phyloP scores from a whole-genome alignment of 495 filamentous ascomycete genomes.

The Aspergillus egyptiacus region DNA sequence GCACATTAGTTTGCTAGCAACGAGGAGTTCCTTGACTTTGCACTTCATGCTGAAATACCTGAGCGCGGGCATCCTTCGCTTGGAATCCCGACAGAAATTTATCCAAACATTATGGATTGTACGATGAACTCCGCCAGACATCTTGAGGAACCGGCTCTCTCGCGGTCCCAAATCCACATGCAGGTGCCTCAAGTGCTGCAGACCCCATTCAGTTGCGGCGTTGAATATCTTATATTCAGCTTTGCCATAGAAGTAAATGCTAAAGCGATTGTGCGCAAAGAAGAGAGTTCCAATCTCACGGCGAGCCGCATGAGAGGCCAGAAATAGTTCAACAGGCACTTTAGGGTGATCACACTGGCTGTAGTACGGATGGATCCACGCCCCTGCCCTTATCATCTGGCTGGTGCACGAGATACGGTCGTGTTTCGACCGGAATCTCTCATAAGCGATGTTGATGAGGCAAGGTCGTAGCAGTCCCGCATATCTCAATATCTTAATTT shows the following conservation, averaged over 20 bases:
- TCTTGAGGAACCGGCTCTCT: constrained; percentile 17
- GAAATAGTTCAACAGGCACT: constrained; percentile 19
- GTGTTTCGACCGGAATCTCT: constrained; percentile 7
- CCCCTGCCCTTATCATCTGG: background rate
- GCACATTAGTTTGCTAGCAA: constrained; percentile 14
- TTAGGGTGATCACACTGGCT: constrained; percentile 16
- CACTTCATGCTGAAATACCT: constrained; percentile 21
- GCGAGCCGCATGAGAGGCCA: constrained; percentile 10
- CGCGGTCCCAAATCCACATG: constrained; percentile 20
- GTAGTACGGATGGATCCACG: constrained; percentile 3
- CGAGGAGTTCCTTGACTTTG: constrained; percentile 17
- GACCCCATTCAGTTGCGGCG: constrained; percentile 10
- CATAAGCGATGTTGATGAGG: constrained; percentile 13
- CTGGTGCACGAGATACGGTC: background rate
- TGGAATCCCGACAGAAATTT: constrained; percentile 16
- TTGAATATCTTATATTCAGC: constrained; percentile 16
- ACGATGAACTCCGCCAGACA: constrained; percentile 5
- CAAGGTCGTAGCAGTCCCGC: constrained; percentile 21
- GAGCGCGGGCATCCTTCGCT: constrained; percentile 14
- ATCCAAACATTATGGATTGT: constrained; percentile 16
- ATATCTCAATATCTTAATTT: constrained; percentile 21
- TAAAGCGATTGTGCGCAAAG: constrained; percentile 17
- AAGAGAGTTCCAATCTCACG: constrained; percentile 13
- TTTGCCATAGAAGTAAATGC: constrained; percentile 8
- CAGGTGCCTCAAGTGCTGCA: constrained; percentile 12